Base-by-base conservation (phyloP, 345 rosid genomes). In the Brassica napus region DNA sequence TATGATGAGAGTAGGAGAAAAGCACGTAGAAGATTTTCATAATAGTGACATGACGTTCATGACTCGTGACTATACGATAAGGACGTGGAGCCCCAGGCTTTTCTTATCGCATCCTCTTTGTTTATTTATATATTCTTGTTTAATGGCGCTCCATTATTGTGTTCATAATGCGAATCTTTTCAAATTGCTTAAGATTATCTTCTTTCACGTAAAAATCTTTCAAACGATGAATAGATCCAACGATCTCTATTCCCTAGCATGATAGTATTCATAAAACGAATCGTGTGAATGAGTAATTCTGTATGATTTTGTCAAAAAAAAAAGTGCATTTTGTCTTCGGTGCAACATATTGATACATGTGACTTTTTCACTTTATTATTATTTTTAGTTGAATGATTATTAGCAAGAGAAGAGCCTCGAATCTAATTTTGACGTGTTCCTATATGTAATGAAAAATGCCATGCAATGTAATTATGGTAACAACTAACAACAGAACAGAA, bases 81-180 rank as follows among this genome's bases (percentile, higher is more conserved):
- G 63, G 62, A 18, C 1, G 57, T 14, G 72, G 82, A 79, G 73
- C 82, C 82, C 59, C 73, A 8, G 0, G 60, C 31, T 72, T 42
- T 78, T 78, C 26, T 71, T 18, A 39, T 57, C 49, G 68, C 44
- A 14, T 72, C n/a, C 58, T 55, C 65, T 54, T 69, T 49, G 3
- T 47, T 69, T 54, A 21, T 47, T 69, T 54, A 21, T 55, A 5
- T 8, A 12, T 21, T 69, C 71, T 70, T 52, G 64, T 62, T 70
- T 34, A 30, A 63, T 52, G 71, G 8, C 21, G 55, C 67, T 65
- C 72, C 67, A 72, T 39, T 78, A 72, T 72, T 57, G 32, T 66
- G 23, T 55, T 71, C 71, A 55, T 71, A 12, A 64, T 71, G 71
- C 49, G 72, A 55, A 37, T 78, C 76, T 71, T 71, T 28, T n/a